Conservation (phyloP, 768 basidiomycete genomes). For the Infundibulicybe gibba region DNA sequence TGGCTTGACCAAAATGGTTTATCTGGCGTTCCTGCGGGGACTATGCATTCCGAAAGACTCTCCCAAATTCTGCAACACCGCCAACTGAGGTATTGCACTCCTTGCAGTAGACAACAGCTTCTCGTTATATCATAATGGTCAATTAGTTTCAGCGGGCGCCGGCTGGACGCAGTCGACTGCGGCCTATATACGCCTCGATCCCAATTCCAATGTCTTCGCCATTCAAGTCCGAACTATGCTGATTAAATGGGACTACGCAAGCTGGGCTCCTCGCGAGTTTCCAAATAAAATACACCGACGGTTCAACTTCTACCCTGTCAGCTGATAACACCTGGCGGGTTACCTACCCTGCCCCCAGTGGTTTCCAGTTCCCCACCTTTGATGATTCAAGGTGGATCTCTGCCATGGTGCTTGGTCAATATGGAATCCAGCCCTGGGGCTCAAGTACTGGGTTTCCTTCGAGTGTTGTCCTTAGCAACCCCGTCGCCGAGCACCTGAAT, state of each 20-base stretch:
- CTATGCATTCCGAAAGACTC: too few species aligned
- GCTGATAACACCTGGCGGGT: too few species aligned
- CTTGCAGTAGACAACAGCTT: slow-evolving; percentile 23
- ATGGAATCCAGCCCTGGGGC: too few species aligned
- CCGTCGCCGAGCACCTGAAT: too few species aligned
- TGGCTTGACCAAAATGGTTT: slow-evolving; percentile 18
- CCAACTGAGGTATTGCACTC: slow-evolving; percentile 15
- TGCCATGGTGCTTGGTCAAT: slow-evolving; percentile 12
- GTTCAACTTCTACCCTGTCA: too few species aligned
- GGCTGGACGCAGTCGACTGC: slow-evolving; percentile 22
- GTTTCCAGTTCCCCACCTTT: too few species aligned
- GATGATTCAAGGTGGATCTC: slow-evolving; percentile 19
- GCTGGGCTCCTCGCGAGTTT: slow-evolving; percentile 24
- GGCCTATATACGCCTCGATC: slow-evolving; percentile 13
- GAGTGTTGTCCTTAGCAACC: too few species aligned
- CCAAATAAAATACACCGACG: too few species aligned
- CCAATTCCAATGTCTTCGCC: slow-evolving; percentile 11
- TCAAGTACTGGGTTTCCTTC: too few species aligned
- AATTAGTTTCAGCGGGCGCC: slow-evolving; percentile 15
- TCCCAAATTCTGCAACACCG: slow-evolving; percentile 13
- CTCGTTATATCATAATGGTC: slow-evolving; percentile 23
- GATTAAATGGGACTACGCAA: slow-evolving; percentile 19
- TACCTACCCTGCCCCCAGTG: too few species aligned
- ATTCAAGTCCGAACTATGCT: slow-evolving; percentile 24
- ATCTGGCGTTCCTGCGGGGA: slow-evolving; percentile 15